Base-by-base conservation (phyloP, 495 filamentous ascomycete genomes). In the Xylaria sp. region DNA sequence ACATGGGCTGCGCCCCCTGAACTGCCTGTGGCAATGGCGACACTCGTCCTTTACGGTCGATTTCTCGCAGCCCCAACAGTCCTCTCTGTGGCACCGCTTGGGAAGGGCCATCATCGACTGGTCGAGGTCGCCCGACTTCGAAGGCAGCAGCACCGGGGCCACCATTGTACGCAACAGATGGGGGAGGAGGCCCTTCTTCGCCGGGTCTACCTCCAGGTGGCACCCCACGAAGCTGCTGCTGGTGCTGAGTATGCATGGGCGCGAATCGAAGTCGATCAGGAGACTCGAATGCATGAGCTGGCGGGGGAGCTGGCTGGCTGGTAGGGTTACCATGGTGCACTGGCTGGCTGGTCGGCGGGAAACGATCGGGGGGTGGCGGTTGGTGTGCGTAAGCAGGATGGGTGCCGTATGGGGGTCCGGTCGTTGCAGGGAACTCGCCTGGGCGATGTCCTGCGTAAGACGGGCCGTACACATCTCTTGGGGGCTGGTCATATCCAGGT, bases 1-100 rank as follows among this genome's bases (percentile, higher is more conserved):
- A 86, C 72, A 93, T 91, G 40, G 90, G 91, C 81, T 97, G 93
- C 7, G 93, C 94, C 21, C 94, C 94, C 76, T 97, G 94, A 3
- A 97, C 94, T 12, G 94, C 94, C 80, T 97, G 94, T 7, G 94
- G 94, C 19, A 97, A 83, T 0, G 94, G 94, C 29, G 94, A 97
- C 21, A 87, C 76, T 17, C 90, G 85, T 0, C 90, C 90, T 68
- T 87, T 87, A 40, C 90, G 86, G 75, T 88, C 89, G n/a, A 88
- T 86, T 68, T 91, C 90, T 64, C 88, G 85, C 29, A 91, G 80
- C n/a, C 81, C 86, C 11, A 91, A 77, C 58, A 92, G 79, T 26
- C 75, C 81, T 53, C 87, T 78, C 64, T 84, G 85, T 26, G 83
- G 82, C 17, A 77, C 75, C 72, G 75, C 66, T 35, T 82, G 75